Evolutionary conservation across 257 asterid species (phyloP).

Genomic region (Solanum pimpinellifolium): DNA sequence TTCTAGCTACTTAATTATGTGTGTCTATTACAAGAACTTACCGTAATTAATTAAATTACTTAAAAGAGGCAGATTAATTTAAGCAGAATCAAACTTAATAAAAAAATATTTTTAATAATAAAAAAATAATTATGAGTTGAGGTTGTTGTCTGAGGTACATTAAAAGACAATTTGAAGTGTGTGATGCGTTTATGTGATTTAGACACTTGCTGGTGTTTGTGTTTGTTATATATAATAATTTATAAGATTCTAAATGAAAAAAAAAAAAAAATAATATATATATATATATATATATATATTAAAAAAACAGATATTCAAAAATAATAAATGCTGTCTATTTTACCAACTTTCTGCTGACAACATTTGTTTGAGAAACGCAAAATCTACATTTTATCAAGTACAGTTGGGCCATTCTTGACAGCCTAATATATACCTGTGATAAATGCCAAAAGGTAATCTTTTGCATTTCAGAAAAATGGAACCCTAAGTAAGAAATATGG

Average conservation of each 20-base stretch:
- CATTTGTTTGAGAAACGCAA: neutral
- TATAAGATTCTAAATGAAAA: neutral
- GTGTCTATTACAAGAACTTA: neutral
- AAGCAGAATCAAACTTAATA: neutral
- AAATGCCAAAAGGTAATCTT: neutral
- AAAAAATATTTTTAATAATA: neutral
- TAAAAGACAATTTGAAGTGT: neutral
- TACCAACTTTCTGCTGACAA: slow-evolving; percentile 1
- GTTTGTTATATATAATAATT: neutral
- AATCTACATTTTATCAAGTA: neutral
- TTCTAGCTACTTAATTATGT: neutral
- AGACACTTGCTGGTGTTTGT: neutral
- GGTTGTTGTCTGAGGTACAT: neutral
- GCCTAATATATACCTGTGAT: neutral
- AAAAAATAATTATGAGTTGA: neutral
- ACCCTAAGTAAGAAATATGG: neutral
- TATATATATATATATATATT: no score
- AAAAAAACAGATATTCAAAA: neutral
- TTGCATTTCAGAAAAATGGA: neutral
- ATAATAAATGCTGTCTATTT: neutral
- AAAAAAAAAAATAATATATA: neutral
- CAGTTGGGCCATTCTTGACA: neutral
- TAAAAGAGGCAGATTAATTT: neutral
- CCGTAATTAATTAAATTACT: neutral
- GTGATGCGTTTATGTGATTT: neutral